Evolutionary conservation across 306 rosid species (phyloP).

Genomic region (Vigna hirtella): DNA sequence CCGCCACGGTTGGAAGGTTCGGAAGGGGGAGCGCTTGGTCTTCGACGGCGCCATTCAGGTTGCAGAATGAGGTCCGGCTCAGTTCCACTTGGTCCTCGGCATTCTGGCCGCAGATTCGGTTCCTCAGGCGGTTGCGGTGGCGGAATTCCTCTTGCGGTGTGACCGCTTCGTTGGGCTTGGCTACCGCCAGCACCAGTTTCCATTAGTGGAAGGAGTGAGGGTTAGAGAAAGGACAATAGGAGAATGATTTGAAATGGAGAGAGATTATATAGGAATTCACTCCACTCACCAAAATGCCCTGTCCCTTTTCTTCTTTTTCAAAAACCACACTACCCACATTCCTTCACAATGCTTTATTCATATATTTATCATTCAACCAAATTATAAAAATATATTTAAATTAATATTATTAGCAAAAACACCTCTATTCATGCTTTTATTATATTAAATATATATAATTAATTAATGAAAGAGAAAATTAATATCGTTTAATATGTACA

Average conservation of each 20-base stretch:
- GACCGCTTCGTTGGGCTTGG: background rate
- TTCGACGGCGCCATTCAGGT: slow-evolving; percentile 46
- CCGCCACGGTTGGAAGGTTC: background rate
- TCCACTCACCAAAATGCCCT: slow-evolving; percentile 18
- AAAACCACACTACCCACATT: no score
- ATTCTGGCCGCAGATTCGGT: slow-evolving; percentile 40
- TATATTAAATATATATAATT: no score
- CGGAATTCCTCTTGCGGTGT: slow-evolving; percentile 18
- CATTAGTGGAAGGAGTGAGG: slow-evolving; percentile 33
- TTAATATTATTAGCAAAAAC: no score
- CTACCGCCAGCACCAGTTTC: slow-evolving; percentile 28
- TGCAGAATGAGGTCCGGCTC: slow-evolving; percentile 31
- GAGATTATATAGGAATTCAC: background rate
- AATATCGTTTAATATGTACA: no score
- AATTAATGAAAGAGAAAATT: no score
- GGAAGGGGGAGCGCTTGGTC: slow-evolving; percentile 1
- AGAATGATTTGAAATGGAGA: background rate
- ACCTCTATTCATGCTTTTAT: no score
- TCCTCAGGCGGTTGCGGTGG: slow-evolving; percentile 28
- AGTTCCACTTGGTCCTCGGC: slow-evolving; percentile 32
- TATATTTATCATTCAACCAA: no score
- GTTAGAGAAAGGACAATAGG: background rate
- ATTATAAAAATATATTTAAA: no score
- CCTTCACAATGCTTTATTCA: no score
- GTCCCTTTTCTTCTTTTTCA: background rate